A percentile compares a stretch with the other conserved stretches of the same genome.
phyloP scores from a whole-genome alignment of 1,284 basidiomycete species.

The Coriolopsis trogii region DNA sequence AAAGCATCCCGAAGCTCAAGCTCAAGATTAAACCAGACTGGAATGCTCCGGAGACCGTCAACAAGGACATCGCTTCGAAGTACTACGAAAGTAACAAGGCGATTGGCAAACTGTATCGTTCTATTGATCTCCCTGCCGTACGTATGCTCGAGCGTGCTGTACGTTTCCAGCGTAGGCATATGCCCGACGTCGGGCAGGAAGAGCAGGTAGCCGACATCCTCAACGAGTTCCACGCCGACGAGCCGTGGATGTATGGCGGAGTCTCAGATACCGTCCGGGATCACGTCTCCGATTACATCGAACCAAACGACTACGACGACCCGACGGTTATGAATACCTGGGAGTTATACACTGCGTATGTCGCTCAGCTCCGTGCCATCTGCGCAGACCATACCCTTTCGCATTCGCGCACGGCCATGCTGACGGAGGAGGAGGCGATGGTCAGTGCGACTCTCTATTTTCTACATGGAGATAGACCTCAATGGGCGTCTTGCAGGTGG shows the following conservation, averaged over 20 bases:
- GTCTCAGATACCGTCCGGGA: constrained; percentile 26
- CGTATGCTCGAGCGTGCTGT: constrained; percentile 21
- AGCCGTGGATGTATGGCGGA: constrained; percentile 16
- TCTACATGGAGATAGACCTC: too few species aligned
- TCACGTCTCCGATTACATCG: constrained; percentile 33
- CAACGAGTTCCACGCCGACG: constrained; percentile 27
- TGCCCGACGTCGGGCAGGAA: constrained; percentile 16
- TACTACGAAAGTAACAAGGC: constrained; percentile 57
- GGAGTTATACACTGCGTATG: constrained; percentile 50
- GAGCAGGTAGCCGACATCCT: constrained; percentile 30
- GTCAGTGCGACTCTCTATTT: constrained; percentile 6
- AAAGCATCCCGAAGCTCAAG: constrained; percentile 50
- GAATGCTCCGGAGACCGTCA: constrained; percentile 63
- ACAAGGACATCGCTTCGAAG: constrained; percentile 33
- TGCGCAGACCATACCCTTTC: constrained; percentile 56
- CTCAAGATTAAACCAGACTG: constrained; percentile 54
- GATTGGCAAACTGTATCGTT: constrained; percentile 61
- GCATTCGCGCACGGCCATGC: constrained; percentile 40
- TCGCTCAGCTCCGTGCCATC: constrained; percentile 49
- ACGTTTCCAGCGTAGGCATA: constrained; percentile 24
- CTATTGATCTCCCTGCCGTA: constrained; percentile 53
- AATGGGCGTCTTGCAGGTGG: constrained; percentile 35
- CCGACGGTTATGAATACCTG: constrained; percentile 28
- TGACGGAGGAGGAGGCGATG: constrained; percentile 65
- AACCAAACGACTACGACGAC: constrained; percentile 22